Conservation (phyloP, 2,329 filamentous ascomycete genomes). For the Calonectria montana region DNA sequence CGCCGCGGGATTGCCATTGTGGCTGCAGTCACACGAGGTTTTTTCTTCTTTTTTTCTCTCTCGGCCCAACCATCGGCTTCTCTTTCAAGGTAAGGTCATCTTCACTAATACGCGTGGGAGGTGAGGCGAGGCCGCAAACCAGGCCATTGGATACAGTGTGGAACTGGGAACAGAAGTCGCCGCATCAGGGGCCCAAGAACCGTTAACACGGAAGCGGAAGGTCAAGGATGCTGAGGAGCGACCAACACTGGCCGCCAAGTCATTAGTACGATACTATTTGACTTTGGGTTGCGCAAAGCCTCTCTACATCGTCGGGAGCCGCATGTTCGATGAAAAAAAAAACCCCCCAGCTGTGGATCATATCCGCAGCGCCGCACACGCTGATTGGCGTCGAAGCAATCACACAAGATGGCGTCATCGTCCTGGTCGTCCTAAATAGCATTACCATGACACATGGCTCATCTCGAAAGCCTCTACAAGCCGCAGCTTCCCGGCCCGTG, state of each 20-base stretch:
- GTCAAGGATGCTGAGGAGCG: background rate
- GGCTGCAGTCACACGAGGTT: background rate
- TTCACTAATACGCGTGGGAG: slow-evolving; percentile 6
- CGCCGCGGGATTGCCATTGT: background rate
- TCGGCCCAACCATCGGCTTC: background rate
- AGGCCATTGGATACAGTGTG: background rate
- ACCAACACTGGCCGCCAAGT: background rate
- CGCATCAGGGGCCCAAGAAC: background rate
- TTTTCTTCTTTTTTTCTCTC: too few relatives aligned
- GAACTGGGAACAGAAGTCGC: background rate
- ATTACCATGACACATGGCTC: slow-evolving; percentile 30
- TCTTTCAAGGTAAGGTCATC: background rate
- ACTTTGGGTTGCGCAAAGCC: background rate
- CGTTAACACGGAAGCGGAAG: slow-evolving; percentile 22
- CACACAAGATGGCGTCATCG: slow-evolving; percentile 47
- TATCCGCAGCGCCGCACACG: background rate
- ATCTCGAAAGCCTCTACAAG: slow-evolving; percentile 7
- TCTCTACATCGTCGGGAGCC: background rate
- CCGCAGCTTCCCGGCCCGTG: slow-evolving; percentile 12
- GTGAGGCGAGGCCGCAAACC: slow-evolving; percentile 8
- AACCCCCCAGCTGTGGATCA: slow-evolving; percentile 24
- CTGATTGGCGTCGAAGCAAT: slow-evolving; percentile 35
- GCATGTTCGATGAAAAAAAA: slow-evolving; percentile 24
- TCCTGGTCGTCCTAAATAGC: slow-evolving; percentile 32
- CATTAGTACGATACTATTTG: slow-evolving; percentile 10